These are phyloP conservation scores for Acanthamoeba rhysodes DNA, from an alignment of 208 protist species.

Conservation along the genomic window DNA sequence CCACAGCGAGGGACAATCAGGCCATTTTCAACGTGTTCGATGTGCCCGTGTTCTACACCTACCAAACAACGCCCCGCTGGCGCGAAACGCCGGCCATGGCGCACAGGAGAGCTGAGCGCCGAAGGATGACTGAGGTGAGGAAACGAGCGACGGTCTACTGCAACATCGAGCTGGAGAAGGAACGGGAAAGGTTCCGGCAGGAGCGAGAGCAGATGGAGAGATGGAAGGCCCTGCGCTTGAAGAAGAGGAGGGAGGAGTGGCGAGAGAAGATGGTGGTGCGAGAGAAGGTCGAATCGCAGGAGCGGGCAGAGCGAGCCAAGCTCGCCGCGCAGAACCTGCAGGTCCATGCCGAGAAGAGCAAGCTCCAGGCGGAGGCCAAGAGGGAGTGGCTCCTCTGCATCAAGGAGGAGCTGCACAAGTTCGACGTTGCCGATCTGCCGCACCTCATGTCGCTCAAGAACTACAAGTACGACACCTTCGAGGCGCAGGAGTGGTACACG, in stretches of 20 bases:
- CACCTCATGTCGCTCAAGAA: constrained; percentile 4
- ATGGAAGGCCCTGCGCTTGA: constrained; percentile 3
- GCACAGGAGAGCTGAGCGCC: not conserved
- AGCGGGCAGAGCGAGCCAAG: not conserved
- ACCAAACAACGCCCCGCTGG: not conserved
- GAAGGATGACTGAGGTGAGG: not conserved
- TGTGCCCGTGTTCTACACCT: not conserved
- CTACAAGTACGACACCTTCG: constrained; percentile 7
- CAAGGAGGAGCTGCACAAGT: constrained; percentile 21
- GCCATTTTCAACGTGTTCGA: constrained; percentile 9
- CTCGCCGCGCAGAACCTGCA: not conserved
- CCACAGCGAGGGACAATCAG: not conserved
- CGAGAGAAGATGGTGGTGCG: constrained; percentile 2
- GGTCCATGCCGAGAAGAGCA: not conserved
- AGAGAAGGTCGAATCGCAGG: constrained; percentile 26
- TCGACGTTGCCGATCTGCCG: constrained; percentile 36
- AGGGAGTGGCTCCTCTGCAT: not conserved
- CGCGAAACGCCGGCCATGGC: constrained; percentile 22
- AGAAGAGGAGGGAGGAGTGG: not conserved
- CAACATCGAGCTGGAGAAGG: not conserved
- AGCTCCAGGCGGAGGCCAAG: constrained; percentile 7
- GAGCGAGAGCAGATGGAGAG: constrained; percentile 38
- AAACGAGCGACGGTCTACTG: not conserved
- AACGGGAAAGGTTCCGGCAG: not conserved
- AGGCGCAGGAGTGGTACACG: not conserved